phyloP scores from a whole-genome alignment of 805 yeast genomes.

The Metschnikowia corniflorae region DNA sequence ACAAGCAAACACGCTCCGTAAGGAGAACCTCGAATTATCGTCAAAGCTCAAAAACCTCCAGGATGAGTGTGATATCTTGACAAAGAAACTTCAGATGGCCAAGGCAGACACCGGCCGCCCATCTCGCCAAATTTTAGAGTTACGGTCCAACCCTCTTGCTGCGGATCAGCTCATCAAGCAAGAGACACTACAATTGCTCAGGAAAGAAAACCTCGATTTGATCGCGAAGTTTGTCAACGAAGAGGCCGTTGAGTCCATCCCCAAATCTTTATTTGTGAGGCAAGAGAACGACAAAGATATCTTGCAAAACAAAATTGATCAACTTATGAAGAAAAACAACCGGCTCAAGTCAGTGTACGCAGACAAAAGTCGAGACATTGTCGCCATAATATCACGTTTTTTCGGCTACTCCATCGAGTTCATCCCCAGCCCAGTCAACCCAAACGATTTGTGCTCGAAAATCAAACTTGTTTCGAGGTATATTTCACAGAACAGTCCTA shows the following conservation, averaged over 20 bases:
- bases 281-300: constrained; percentile 50
- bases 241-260: constrained; percentile 38
- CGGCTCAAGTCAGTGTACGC: constrained; percentile 58
- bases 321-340: constrained; percentile 47
- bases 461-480: constrained; percentile 52
- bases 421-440: constrained; percentile 41
- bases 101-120: constrained; percentile 19
- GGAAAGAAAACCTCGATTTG: constrained; percentile 58
- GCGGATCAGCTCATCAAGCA: constrained; percentile 60
- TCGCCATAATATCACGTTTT: constrained; percentile 61
- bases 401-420: constrained; percentile 76
- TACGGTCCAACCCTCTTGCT: constrained; percentile 62
- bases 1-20: constrained; percentile 32
- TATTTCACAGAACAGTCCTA: constrained; percentile 19
- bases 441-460: constrained; percentile 47
- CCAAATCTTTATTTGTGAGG: constrained; percentile 61
- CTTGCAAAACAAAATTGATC: constrained; percentile 45
- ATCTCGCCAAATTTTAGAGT: constrained; percentile 49
- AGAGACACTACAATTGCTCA: constrained; percentile 46
- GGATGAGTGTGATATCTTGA: constrained; percentile 32
- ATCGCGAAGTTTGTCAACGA: constrained; percentile 25
- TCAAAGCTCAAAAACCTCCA: constrained; percentile 36
- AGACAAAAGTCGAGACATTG: constrained; percentile 66
- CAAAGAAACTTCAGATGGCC: constrained; percentile 31
- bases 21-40: constrained; percentile 38